Base-by-base conservation (phyloP, 768 basidiomycete genomes). In the Naganishia kalamii region DNA sequence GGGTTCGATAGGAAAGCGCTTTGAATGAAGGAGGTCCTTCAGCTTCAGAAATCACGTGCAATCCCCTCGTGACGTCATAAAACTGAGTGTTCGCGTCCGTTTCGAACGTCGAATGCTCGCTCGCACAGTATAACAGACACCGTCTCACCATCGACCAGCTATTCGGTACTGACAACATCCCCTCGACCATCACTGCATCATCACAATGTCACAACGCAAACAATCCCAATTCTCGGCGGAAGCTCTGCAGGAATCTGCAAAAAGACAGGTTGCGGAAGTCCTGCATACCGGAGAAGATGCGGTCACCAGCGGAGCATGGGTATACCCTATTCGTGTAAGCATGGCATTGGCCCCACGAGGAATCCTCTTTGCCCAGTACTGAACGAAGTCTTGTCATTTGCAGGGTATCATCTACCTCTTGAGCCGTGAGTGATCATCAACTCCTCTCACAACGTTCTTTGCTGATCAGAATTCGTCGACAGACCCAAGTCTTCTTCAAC, bases 361-460 rank as follows among this genome's bases (percentile, higher is more conserved):
- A n/a, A 37, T 25, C 2, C n/a, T 1, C 30, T 6, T 25, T 25
- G n/a, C n/a, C 27, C 13, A 27, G 33, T 32, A 23, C 29, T 41
- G 10, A 37, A n/a, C 27, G 17, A 13, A 37, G 37, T 62, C 10
- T 50, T 47, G 25, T n/a, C n/a, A n/a, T n/a, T 17, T 47, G 21
- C 54, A 76, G 71, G 77, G 77, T 17, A 71, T 78, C 59, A 67
- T 71, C 65, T 75, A 78, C 64, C 64, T 75, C 21, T 27, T 72
- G 8, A 49, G 62, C 23, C 74, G 75, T 76, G 37, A 57, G 75
- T 64, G 11, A 29, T 29, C n/a, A 7, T 12, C 29, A 46, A 33
- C 27, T 29, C 30, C 33, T n/a, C 13, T 8, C 4, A 19, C 48
- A 32, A 47, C 32, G 23, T 19, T 2, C 23, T 43, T 37, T 19